Base-by-base conservation (phyloP, 441 rosid genomes). In the Arabidopsis lyrata region DNA sequence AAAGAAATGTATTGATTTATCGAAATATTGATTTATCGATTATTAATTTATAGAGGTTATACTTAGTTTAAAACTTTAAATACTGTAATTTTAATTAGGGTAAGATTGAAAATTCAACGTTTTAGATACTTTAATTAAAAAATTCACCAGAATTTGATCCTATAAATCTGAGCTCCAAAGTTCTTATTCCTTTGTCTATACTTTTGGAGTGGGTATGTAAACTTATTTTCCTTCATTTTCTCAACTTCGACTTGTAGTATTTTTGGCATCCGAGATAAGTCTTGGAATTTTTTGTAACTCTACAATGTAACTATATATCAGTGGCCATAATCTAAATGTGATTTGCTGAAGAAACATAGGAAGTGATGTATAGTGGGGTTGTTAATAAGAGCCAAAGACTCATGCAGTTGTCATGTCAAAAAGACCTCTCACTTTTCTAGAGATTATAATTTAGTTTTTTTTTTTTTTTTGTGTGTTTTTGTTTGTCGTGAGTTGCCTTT, bases 401-500 rank as follows among this genome's bases (percentile, higher is more conserved):
- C 59, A 76, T 38, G 75, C 71, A 76, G 12, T 76, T 56, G 76
- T 70, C 76, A 18, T 70, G 42, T 63, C 50, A 64, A 69, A 61
- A 49, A 64, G 24, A 55, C 38, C 31, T 36, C 70, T 57, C 66
- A 63, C 66, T 69, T 76, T 76, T 38, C 39, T 70, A 49, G 42
- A 64, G 50, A 64, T 32, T 12, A 32, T 12, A 24, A 36, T 62
- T 24, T 35, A 7, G 7, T 31, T 56, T 57, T 7, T n/a, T 12
- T 18, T 18, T 18, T 31, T 62, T 8, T 10, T 45, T 1, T 18
- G 41, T 73, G 64, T 54, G 44, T 47, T 61, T 56, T 62, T 13
- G 66, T 50, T 70, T 77, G 68, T 77, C 80, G 72, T 77, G 18
- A 71, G 68, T 57, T 77, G 76, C 72, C 72, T 64, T 57, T 49